phyloP scores from a whole-genome alignment of 2,329 filamentous ascomycete species.

The Zalaria sp. region DNA sequence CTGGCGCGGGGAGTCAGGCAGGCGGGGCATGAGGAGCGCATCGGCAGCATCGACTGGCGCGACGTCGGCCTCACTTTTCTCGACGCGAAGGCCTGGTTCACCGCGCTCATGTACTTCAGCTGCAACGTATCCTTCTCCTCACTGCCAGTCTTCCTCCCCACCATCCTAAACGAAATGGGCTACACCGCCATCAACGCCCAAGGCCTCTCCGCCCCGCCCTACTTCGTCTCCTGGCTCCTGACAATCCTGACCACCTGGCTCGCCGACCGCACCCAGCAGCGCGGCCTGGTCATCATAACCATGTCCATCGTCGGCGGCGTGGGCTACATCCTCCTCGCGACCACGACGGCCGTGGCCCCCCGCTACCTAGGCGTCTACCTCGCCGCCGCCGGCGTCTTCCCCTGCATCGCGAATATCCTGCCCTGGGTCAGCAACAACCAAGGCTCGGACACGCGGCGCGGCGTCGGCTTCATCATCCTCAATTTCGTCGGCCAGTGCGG shows the following conservation, averaged over 20 bases:
- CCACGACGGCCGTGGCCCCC: conserved; percentile 33
- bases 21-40: conserved; percentile 30
- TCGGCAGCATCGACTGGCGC: conserved; percentile 26
- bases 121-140: conserved; percentile 52
- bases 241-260: conserved; percentile 46
- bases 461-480: conserved; percentile 7
- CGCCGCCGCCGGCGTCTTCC: conserved; percentile 13
- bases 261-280: conserved; percentile 51
- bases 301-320: conserved; percentile 43
- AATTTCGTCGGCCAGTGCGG: conserved; percentile 74
- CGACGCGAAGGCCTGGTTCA: conserved; percentile 16
- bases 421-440: conserved; percentile 14
- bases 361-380: conserved; percentile 28
- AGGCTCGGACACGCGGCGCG: conserved; percentile 9
- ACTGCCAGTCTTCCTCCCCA: conserved; percentile 28
- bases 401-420: conserved; percentile 11
- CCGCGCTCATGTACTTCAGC: conserved; percentile 41
- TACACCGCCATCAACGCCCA: conserved; percentile 54
- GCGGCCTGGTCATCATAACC: conserved; percentile 43
- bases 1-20: conserved; percentile 38
- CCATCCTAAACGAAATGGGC: conserved; percentile 43
- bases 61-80: conserved; percentile 35
- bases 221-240: conserved; percentile 51
- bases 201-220: conserved; percentile 58
- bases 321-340: conserved; percentile 53